These are phyloP conservation scores for Orbilia javanica DNA, from an alignment of 2,329 filamentous ascomycete genomes.

Conservation along the genomic window DNA sequence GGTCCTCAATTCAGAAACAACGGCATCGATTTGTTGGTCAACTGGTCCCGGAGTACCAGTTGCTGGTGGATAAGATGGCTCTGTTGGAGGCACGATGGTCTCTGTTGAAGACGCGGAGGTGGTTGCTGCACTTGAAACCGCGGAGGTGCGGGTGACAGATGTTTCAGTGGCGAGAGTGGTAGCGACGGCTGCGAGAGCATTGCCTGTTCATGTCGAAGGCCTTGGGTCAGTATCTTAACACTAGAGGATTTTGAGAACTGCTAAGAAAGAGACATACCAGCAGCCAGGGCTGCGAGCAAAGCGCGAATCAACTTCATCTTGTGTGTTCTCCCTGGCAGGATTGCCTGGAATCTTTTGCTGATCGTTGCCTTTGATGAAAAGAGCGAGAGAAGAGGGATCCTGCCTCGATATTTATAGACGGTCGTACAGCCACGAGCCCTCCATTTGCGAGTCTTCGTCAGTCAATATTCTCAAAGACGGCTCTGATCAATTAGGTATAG, in stretches of 20 bases:
- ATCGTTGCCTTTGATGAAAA: constrained; percentile 14
- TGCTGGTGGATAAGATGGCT: constrained; percentile 54
- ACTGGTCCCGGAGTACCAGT: constrained; percentile 35
- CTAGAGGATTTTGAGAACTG: not conserved
- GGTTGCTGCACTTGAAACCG: not conserved
- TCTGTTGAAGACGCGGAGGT: constrained; percentile 4
- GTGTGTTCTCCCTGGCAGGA: constrained; percentile 1
- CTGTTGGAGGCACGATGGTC: constrained; percentile 24
- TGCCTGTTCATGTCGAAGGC: constrained; percentile 13
- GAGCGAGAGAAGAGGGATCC: not conserved
- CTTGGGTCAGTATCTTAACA: not conserved
- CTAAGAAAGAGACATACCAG: constrained; percentile 16
- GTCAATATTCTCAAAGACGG: not conserved
- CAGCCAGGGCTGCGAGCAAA: constrained; percentile 43
- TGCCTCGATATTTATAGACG: constrained; percentile 43
- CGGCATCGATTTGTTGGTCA: constrained; percentile 43
- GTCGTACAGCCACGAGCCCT: not conserved
- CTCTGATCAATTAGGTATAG: not conserved
- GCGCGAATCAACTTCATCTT: constrained; percentile 40
- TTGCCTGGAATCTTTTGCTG: constrained; percentile 18
- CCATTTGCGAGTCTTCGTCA: not conserved
- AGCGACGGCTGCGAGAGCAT: constrained; percentile 15
- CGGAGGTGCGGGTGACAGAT: not conserved
- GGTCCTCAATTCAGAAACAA: constrained; percentile 36
- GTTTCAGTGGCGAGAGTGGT: constrained; percentile 4